Conservation (phyloP, 2,329 filamentous ascomycete species). For the Arthrocladium fulminans region DNA sequence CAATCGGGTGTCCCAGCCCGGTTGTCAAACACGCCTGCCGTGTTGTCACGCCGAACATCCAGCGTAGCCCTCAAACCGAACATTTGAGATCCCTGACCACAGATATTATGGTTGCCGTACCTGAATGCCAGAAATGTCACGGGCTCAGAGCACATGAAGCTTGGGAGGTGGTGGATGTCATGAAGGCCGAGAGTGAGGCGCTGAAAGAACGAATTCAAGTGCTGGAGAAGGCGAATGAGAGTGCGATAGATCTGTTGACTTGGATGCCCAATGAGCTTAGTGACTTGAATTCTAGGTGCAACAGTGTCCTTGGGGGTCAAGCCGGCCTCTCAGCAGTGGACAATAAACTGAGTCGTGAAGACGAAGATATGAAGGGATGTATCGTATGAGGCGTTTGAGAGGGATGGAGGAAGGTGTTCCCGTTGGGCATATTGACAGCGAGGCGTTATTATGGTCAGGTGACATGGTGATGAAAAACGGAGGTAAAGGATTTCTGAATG, state of each 20-base stretch:
- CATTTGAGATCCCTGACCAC: constrained; percentile 13
- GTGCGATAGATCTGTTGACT: constrained; percentile 37
- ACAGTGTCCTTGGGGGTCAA: background rate
- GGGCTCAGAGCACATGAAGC: constrained; percentile 37
- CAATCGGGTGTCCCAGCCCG: constrained; percentile 12
- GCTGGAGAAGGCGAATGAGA: constrained; percentile 48
- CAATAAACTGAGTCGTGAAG: background rate
- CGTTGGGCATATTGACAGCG: no score
- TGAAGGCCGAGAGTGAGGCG: constrained; percentile 47
- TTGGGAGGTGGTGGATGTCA: constrained; percentile 45
- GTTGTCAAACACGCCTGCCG: constrained; percentile 11
- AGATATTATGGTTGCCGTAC: constrained; percentile 22
- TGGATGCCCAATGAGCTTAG: background rate
- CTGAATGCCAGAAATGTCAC: constrained; percentile 35
- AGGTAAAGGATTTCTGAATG: no score
- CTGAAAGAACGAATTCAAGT: constrained; percentile 45
- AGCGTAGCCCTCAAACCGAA: constrained; percentile 21
- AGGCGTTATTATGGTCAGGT: no score
- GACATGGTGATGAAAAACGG: no score
- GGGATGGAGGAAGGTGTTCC: no score
- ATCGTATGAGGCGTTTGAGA: no score
- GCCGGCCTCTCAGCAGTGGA: background rate
- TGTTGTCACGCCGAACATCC: constrained; percentile 24
- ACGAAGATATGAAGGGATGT: background rate
- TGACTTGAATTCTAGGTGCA: background rate